phyloP scores from a whole-genome alignment of 1,139 yeast genomes.

The Lodderomyces orthopsilosis region DNA sequence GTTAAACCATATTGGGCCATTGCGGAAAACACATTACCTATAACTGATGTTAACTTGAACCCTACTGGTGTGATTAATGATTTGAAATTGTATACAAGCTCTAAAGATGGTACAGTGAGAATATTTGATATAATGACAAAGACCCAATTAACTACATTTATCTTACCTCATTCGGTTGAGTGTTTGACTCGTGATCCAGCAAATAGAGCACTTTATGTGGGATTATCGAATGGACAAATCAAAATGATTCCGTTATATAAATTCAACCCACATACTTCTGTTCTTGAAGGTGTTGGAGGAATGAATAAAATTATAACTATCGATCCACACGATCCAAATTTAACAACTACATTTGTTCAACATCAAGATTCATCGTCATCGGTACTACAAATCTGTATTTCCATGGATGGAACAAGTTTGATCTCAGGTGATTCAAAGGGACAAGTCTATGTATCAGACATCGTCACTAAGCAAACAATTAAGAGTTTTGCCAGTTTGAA shows the following conservation, averaged over 20 bases:
- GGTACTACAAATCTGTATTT: conserved; percentile 49
- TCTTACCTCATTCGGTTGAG: conserved; percentile 56
- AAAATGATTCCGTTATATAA: conserved; percentile 57
- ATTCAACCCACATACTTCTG: conserved; percentile 38
- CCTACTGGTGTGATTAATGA: conserved; percentile 52
- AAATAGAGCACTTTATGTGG: conserved; percentile 71
- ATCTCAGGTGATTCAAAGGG: conserved; percentile 77
- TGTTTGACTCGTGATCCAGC: conserved; percentile 77
- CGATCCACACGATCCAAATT: conserved; percentile 48
- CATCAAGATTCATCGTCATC: conserved; percentile 43
- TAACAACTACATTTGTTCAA: conserved; percentile 54
- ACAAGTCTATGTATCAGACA: conserved; percentile 64
- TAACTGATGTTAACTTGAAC: conserved; percentile 59
- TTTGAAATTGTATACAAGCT: conserved; percentile 64
- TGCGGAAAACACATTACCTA: conserved; percentile 74
- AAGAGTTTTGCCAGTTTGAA: conserved; percentile 59
- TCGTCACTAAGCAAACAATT: conserved; percentile 72
- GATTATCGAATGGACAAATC: conserved; percentile 62
- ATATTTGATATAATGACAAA: conserved; percentile 51
- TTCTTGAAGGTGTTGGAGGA: conserved; percentile 58
- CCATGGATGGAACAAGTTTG: conserved; percentile 74
- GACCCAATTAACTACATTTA: conserved; percentile 64
- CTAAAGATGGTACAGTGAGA: conserved; percentile 74
- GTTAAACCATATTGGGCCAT: conserved; percentile 50
- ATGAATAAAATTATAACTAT: conserved; percentile 53